Evolutionary conservation across 2,329 filamentous ascomycete genomes (phyloP), one percentile per base, ranked within the genome.

Genomic region (Nemania diffusa): DNA sequence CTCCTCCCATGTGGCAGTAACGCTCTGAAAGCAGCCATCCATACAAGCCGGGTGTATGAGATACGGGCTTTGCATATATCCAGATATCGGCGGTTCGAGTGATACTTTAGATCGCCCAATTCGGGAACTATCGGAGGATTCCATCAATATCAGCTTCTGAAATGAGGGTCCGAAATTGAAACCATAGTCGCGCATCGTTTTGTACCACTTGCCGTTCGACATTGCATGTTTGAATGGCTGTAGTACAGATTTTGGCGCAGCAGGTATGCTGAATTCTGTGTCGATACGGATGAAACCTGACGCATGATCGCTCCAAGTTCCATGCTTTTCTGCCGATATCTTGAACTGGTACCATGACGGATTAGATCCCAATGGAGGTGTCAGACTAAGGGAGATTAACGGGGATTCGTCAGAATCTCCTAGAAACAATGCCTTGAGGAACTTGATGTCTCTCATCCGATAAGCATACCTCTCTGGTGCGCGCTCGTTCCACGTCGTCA

Each of bases 21-120:
- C 55, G 6, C 17, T 53, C 24, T 64, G 62, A 20, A 64, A 58
- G 15, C 62, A 64, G 5, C 24, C 62, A 40, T 64, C 62, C 17
- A 64, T 50, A 3, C 6, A 32, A 5, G 50, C 48, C 7, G 62
- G 62, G 11, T 64, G 62, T 2, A 64, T 5, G 2, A 40, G 6
- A 15, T 64, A 64, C 1, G 20, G 5, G 1, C 7, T 17, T 48
- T 64, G 62, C 1, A 4, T 17, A 6, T 32, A 59, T 26, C 2
- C 1, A 7, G 55, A 64, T 0, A 17, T 1, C 1, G 62, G 62
- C 1, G 46, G 34, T 8, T 26, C 15, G 2, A 64, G n/a, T 1
- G 32, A 44, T 17, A 64, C 48, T 1, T 6, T 26, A 22, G 46
- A 46, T 5, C 62, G 53, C 7, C 62, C 22, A 5, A 2, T 22